These are phyloP conservation scores for Pseudogymnoascus sp. DNA, from an alignment of 2,329 filamentous ascomycete species.

Conservation along the genomic window DNA sequence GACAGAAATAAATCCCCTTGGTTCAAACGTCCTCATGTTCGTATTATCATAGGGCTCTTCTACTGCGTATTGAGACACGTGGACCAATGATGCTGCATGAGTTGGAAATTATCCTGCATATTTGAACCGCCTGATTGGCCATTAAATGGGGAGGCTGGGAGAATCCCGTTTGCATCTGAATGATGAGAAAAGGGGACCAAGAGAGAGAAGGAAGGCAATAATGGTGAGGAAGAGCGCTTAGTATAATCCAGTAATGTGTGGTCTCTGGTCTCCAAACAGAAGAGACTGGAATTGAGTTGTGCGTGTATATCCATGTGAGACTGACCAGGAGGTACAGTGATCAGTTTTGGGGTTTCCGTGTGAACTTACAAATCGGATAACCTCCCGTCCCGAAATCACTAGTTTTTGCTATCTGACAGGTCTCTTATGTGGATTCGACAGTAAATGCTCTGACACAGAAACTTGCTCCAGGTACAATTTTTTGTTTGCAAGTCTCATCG, in stretches of 20 bases:
- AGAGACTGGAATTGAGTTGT: not conserved
- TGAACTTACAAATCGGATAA: not conserved
- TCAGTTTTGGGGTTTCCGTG: not conserved
- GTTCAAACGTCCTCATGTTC: not conserved
- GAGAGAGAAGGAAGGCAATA: no score
- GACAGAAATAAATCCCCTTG: not conserved
- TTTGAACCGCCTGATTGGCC: not conserved
- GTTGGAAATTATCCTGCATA: slow-evolving; percentile 3
- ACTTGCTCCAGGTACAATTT: not conserved
- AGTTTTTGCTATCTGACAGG: slow-evolving; percentile 7
- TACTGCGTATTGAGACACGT: not conserved
- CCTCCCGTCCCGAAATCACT: slow-evolving; percentile 1
- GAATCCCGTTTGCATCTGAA: slow-evolving; percentile 1
- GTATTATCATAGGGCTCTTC: not conserved
- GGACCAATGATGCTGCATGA: slow-evolving; percentile 6
- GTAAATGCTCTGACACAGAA: not conserved
- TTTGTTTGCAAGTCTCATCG: not conserved
- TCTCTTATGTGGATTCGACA: slow-evolving; percentile 6
- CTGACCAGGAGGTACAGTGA: not conserved
- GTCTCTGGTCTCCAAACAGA: not conserved
- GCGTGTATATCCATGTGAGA: not conserved
- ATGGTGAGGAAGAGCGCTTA: not conserved
- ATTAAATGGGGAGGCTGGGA: slow-evolving; percentile 7
- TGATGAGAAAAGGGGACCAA: not conserved
- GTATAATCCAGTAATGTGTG: not conserved